A percentile compares a stretch with the other conserved stretches of the same genome.
Conservation (phyloP, 2,329 filamentous ascomycete genomes). For the Amauroascus niger region DNA sequence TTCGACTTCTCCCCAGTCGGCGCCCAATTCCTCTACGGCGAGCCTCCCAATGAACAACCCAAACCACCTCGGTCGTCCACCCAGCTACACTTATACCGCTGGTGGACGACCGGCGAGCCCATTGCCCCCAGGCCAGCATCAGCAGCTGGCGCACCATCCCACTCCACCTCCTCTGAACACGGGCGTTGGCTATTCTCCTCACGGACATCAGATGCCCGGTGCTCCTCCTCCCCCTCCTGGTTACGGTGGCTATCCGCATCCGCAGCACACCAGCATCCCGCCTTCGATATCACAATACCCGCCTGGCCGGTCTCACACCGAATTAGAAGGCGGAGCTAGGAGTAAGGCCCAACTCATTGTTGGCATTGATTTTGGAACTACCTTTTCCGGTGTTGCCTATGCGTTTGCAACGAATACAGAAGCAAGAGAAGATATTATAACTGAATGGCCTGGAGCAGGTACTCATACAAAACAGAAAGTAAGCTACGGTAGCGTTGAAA, state of each 20-base stretch:
- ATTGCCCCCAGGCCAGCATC: constrained; percentile 32
- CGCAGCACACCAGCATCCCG: constrained; percentile 23
- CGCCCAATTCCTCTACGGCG: constrained; percentile 39
- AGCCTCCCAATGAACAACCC: constrained; percentile 49
- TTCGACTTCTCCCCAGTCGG: constrained; percentile 31
- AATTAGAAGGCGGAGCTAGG: constrained; percentile 78
- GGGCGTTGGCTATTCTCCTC: constrained; percentile 39
- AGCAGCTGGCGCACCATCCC: constrained; percentile 37
- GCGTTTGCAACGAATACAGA: constrained; percentile 90
- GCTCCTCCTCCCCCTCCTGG: constrained; percentile 38
- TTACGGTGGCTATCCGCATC: constrained; percentile 35
- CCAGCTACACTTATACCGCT: constrained; percentile 52
- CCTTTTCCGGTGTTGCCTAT: constrained; percentile 94
- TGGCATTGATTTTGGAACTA: constrained; percentile 97
- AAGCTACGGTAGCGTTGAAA: constrained; percentile 7
- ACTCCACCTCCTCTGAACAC: constrained; percentile 51
- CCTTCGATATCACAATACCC: constrained; percentile 18
- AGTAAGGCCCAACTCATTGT: constrained; percentile 97
- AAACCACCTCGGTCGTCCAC: constrained; percentile 50
- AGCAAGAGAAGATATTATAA: constrained; percentile 96
- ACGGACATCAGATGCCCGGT: constrained; percentile 23
- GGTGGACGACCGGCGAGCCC: constrained; percentile 44
- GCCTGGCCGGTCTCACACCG: constrained; percentile 30
- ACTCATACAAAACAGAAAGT: constrained; percentile 99
- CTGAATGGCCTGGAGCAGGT: constrained; percentile 95